phyloP scores from a whole-genome alignment of 192 early-diverging fungal species.

The Helicostylum pulchrum region DNA sequence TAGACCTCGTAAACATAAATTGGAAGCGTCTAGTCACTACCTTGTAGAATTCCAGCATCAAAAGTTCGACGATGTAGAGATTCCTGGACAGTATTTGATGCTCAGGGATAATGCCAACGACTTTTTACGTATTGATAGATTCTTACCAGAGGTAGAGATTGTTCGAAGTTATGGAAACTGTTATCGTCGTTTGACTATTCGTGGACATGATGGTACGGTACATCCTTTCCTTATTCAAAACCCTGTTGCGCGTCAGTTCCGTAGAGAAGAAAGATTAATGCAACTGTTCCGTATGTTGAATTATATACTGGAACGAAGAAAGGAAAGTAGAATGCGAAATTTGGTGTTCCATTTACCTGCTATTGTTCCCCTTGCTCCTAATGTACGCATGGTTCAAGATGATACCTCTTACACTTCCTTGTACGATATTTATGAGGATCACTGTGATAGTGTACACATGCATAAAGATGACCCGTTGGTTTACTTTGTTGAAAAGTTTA shows the following conservation, averaged over 20 bases:
- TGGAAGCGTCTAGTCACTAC: conserved; percentile 89
- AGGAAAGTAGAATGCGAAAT: conserved; percentile 79
- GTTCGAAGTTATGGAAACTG: conserved; percentile 73
- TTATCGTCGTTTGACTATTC: conserved; percentile 77
- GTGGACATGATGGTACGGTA: conserved; percentile 88
- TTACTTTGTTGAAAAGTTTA: conserved; percentile 75
- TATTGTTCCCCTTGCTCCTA: conserved; percentile 89
- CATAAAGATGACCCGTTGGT: conserved; percentile 88
- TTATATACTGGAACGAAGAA: conserved; percentile 73
- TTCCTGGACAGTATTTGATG: conserved; percentile 95
- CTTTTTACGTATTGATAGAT: conserved; percentile 94
- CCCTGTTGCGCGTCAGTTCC: conserved; percentile 78
- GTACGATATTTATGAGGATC: conserved; percentile 92
- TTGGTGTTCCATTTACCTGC: conserved; percentile 83
- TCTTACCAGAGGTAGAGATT: conserved; percentile 85
- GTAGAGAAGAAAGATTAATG: conserved; percentile 94
- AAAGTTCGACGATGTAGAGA: conserved; percentile 97
- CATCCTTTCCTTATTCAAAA: conserved; percentile 94
- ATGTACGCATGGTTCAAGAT: conserved; percentile 91
- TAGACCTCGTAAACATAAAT: conserved; percentile 73
- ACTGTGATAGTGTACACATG: conserved; percentile 70
- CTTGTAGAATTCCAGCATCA: conserved; percentile 98
- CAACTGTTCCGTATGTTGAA: conserved; percentile 95
- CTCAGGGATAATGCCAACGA: conserved; percentile 76
- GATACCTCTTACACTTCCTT: conserved; percentile 85